Conservation (phyloP, 768 basidiomycete genomes). For the Leccinum fibrillosum region DNA sequence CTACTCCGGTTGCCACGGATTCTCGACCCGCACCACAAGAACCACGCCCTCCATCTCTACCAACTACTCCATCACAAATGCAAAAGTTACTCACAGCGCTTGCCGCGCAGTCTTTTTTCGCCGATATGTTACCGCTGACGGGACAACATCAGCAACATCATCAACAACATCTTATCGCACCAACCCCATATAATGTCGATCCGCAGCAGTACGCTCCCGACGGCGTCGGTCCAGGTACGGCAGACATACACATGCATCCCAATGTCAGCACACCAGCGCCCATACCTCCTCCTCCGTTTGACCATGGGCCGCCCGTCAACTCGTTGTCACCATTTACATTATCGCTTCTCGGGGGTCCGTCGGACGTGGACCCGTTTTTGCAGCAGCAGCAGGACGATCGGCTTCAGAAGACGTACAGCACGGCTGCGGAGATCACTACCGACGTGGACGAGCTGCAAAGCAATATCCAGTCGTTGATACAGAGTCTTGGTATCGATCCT, state of each 20-base stretch:
- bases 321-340: constrained; percentile 24
- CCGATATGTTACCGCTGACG: constrained; percentile 20
- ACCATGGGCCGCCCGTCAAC: constrained; percentile 21
- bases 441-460: constrained; percentile 70
- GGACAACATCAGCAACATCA: constrained; percentile 16
- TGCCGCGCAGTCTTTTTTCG: constrained; percentile 22
- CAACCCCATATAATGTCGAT: constrained; percentile 25
- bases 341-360: constrained; percentile 21
- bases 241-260: not conserved
- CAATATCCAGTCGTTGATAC: constrained; percentile 69
- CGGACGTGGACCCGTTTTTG: constrained; percentile 31
- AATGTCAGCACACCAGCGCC: constrained; percentile 11
- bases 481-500: constrained; percentile 66
- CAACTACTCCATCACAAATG: constrained; percentile 50
- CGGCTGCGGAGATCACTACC: constrained; percentile 60
- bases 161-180: constrained; percentile 26
- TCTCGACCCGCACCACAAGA: constrained; percentile 12
- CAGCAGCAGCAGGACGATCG: constrained; percentile 39
- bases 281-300: constrained; percentile 16
- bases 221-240: not conserved
- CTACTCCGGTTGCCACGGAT: constrained; percentile 14
- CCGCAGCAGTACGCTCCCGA: constrained; percentile 7
- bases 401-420: constrained; percentile 56
- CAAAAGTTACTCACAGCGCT: constrained; percentile 54
- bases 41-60: constrained; percentile 35